Evolutionary conservation across 2,329 filamentous ascomycete species (phyloP).

Genomic region (Paradendryphiella salina): DNA sequence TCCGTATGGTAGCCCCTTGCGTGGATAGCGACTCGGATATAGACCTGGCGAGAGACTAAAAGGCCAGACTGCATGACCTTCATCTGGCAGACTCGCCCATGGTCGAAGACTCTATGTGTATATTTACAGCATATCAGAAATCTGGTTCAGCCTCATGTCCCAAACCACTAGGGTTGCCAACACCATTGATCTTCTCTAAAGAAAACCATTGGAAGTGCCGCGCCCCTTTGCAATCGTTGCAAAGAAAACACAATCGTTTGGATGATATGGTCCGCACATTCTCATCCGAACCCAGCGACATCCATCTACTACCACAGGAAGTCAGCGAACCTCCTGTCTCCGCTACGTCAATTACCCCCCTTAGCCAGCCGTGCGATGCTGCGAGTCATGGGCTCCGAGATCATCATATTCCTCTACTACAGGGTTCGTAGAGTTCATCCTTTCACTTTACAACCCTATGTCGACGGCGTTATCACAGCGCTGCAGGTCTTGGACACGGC

Average conservation of each 20-base stretch:
- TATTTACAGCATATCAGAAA: constrained; percentile 51
- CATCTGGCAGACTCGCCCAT: constrained; percentile 36
- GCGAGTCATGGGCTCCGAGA: constrained; percentile 46
- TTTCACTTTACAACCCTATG: constrained; percentile 46
- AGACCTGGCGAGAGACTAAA: constrained; percentile 26
- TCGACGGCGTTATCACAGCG: constrained; percentile 19
- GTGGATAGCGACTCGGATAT: not conserved
- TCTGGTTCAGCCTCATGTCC: constrained; percentile 51
- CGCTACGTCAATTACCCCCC: not conserved
- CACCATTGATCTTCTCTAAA: constrained; percentile 22
- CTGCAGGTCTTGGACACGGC: constrained; percentile 11
- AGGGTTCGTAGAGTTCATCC: constrained; percentile 48
- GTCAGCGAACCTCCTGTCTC: not conserved
- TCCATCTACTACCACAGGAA: not conserved
- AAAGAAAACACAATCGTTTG: constrained; percentile 16
- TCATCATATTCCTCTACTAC: constrained; percentile 51
- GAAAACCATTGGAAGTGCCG: constrained; percentile 13
- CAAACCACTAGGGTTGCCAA: constrained; percentile 52
- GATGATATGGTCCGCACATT: constrained; percentile 23
- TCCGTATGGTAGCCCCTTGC: not conserved
- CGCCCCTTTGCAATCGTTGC: constrained; percentile 18
- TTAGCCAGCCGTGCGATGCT: constrained; percentile 35
- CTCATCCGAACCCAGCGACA: constrained; percentile 11
- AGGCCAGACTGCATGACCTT: constrained; percentile 45
- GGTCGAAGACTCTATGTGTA: constrained; percentile 44